Evolutionary conservation across 1,284 basidiomycete genomes (phyloP).

Genomic region (Apiotrichum porosum): DNA sequence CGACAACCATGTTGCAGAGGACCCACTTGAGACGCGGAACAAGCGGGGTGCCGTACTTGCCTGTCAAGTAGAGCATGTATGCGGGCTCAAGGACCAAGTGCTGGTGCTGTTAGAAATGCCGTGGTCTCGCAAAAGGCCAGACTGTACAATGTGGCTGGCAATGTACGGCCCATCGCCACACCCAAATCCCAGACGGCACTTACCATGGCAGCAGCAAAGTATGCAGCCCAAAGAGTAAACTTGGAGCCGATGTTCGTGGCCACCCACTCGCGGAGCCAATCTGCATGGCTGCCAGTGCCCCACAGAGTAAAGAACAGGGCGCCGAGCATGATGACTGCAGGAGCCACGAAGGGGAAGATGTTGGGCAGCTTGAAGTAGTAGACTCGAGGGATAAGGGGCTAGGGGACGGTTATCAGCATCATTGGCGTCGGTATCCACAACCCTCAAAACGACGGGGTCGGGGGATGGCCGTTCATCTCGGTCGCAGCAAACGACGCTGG

Average conservation of each 20-base stretch:
- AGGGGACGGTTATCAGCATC: not conserved
- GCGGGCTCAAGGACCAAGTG: conserved; percentile 20
- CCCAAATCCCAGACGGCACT: conserved; percentile 7
- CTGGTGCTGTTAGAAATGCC: not conserved
- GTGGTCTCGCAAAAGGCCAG: not conserved
- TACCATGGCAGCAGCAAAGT: conserved; percentile 27
- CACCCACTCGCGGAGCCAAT: conserved; percentile 16
- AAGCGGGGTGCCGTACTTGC: conserved; percentile 13
- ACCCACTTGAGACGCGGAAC: conserved; percentile 27
- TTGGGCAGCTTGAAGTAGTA: conserved; percentile 27
- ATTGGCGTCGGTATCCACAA: not conserved
- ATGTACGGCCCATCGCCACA: not conserved
- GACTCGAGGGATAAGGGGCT: conserved; percentile 19
- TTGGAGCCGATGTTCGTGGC: conserved; percentile 9
- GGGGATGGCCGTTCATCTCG: too few relatives aligned
- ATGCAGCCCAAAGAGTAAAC: conserved; percentile 15
- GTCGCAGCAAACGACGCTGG: too few relatives aligned
- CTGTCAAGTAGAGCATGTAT: conserved; percentile 11
- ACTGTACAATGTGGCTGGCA: too few relatives aligned
- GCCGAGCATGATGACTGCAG: conserved; percentile 14
- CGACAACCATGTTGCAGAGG: conserved; percentile 23
- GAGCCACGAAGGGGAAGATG: conserved; percentile 23
- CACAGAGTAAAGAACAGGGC: conserved; percentile 20
- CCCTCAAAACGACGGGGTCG: too few relatives aligned
- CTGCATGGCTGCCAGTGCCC: conserved; percentile 22